phyloP scores from a whole-genome alignment of 495 filamentous ascomycete species.

The Xylaria intraflava region DNA sequence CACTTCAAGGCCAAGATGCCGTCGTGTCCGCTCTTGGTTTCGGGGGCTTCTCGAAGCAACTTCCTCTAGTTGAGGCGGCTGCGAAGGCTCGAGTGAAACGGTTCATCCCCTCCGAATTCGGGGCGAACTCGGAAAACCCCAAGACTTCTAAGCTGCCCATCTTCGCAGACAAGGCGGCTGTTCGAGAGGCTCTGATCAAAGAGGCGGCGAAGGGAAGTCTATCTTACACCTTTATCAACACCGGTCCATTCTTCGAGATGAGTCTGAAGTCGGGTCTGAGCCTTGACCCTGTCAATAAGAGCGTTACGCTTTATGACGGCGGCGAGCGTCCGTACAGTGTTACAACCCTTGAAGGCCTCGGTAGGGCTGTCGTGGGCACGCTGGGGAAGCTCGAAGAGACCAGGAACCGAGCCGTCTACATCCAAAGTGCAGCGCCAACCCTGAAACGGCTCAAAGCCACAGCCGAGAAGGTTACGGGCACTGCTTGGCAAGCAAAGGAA shows the following conservation, averaged over 20 bases:
- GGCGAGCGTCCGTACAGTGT: conserved; percentile 37
- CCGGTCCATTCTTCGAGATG: conserved; percentile 37
- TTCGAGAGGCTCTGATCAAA: conserved; percentile 34
- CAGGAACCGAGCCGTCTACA: conserved; percentile 37
- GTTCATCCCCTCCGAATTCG: conserved; percentile 58
- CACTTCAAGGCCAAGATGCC: conserved; percentile 48
- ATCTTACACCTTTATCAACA: conserved; percentile 40
- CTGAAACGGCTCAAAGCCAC: conserved; percentile 41
- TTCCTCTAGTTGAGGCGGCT: conserved; percentile 51
- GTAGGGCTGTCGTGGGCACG: conserved; percentile 36
- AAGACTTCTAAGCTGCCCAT: conserved; percentile 29
- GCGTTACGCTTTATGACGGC: conserved; percentile 37
- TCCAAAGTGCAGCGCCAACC: conserved; percentile 32
- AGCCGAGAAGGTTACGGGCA: conserved; percentile 34
- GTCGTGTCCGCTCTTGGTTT: conserved; percentile 43
- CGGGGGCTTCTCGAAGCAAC: conserved; percentile 32
- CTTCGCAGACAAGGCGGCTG: conserved; percentile 37
- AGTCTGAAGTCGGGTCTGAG: conserved; percentile 32
- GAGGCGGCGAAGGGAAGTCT: conserved; percentile 28
- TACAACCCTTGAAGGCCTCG: conserved; percentile 34
- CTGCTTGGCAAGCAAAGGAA: conserved; percentile 21
- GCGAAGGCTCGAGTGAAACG: conserved; percentile 47
- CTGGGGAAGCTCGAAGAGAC: conserved; percentile 42
- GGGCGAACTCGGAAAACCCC: conserved; percentile 28
- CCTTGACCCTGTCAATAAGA: conserved; percentile 33